phyloP scores from a whole-genome alignment of 192 early-diverging fungal genomes.

The Entomortierella chlamydospora region DNA sequence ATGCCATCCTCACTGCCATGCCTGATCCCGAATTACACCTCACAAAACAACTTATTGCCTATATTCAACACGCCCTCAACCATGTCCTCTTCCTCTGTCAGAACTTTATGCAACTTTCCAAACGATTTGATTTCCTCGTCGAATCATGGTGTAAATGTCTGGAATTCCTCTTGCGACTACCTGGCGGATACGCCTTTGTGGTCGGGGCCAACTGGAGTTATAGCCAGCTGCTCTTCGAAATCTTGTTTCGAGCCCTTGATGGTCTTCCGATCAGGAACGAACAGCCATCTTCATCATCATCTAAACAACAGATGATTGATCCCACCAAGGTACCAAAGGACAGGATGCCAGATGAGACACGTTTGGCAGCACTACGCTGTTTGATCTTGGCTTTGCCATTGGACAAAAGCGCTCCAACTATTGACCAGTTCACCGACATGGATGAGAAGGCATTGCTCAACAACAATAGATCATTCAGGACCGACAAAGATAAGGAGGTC shows the following conservation, averaged over 20 bases:
- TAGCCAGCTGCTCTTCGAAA: conserved; percentile 13
- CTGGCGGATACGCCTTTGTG: conserved; percentile 29
- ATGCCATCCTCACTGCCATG: conserved; percentile 12
- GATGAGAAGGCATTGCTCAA: background rate
- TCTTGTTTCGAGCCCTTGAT: conserved; percentile 25
- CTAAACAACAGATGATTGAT: background rate
- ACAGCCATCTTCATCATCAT: background rate
- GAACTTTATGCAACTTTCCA: conserved; percentile 16
- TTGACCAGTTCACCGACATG: background rate
- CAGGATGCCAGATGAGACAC: conserved; percentile 40
- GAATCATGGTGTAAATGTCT: conserved; percentile 43
- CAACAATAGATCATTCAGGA: conserved; percentile 1
- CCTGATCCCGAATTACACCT: conserved; percentile 34
- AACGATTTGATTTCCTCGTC: conserved; percentile 39
- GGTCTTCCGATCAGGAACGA: conserved; percentile 12
- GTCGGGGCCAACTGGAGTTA: conserved; percentile 17
- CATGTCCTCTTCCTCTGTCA: conserved; percentile 26
- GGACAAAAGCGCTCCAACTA: background rate
- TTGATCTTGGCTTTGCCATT: conserved; percentile 28
- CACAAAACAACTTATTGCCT: conserved; percentile 24
- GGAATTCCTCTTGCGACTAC: conserved; percentile 25
- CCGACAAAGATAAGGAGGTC: conserved; percentile 11
- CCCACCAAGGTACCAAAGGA: background rate
- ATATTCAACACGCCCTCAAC: conserved; percentile 29
- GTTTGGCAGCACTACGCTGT: conserved; percentile 22